Conservation (phyloP, 768 basidiomycete genomes). For the Tylopilus plumbeoviolaceoides region DNA sequence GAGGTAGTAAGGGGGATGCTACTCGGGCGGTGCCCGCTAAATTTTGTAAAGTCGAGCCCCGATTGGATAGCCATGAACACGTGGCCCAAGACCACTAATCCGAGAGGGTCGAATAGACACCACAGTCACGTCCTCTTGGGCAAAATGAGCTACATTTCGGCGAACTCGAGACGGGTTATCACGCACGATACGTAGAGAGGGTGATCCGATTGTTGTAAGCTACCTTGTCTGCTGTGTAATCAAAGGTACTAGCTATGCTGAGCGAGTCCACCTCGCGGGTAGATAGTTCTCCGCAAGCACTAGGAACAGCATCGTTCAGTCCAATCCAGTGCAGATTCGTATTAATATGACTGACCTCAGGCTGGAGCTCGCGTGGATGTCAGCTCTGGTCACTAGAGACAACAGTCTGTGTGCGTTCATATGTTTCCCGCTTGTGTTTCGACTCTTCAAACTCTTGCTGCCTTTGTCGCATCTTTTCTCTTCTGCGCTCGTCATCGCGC, state of each 20-base stretch:
- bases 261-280: not conserved
- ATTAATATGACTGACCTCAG: slow-evolving; percentile 7
- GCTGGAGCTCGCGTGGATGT: not conserved
- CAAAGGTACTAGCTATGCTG: slow-evolving; percentile 1
- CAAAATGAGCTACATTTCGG: slow-evolving; percentile 9
- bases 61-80: too few relatives aligned
- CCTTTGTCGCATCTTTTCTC: slow-evolving; percentile 64
- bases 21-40: slow-evolving; percentile 12
- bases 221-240: slow-evolving; percentile 1
- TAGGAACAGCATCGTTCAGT: not conserved
- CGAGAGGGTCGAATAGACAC: slow-evolving; percentile 4
- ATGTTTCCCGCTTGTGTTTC: slow-evolving; percentile 57
- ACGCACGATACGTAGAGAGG: slow-evolving; percentile 15
- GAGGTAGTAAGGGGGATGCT: not conserved
- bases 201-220: not conserved
- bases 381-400: slow-evolving; percentile 18
- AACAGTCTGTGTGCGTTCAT: slow-evolving; percentile 49
- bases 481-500: slow-evolving; percentile 79
- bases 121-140: not conserved
- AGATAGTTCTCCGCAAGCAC: not conserved
- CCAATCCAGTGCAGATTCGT: not conserved
- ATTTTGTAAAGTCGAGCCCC: slow-evolving; percentile 7
- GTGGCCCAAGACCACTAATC: too few relatives aligned
- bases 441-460: slow-evolving; percentile 62
- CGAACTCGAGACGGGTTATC: not conserved